phyloP scores from a whole-genome alignment of 306 rosid species.

The Corylus heterophylla region DNA sequence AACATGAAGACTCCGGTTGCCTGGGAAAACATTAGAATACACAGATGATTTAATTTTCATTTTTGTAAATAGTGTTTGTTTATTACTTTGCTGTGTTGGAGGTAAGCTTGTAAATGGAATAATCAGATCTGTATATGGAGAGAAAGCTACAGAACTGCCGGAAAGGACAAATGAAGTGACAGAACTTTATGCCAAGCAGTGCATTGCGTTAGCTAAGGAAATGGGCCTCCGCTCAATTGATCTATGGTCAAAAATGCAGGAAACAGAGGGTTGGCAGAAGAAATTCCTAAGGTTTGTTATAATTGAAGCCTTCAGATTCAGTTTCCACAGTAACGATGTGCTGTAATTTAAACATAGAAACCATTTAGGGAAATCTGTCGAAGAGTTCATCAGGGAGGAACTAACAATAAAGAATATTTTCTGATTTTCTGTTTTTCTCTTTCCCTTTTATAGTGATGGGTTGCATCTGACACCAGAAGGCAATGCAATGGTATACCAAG shows the following conservation, averaged over 20 bases:
- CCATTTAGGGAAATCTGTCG: constrained; percentile 1
- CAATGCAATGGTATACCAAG: constrained; percentile 54
- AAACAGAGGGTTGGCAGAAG: constrained; percentile 87
- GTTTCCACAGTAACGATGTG: background rate
- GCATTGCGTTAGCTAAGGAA: constrained; percentile 71
- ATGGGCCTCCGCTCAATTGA: constrained; percentile 51
- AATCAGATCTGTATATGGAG: constrained; percentile 70
- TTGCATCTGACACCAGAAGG: constrained; percentile 87
- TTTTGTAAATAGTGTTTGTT: too few species aligned
- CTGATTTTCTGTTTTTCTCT: background rate
- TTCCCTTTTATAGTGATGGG: constrained; percentile 65
- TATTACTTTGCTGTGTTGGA: background rate
- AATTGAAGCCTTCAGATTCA: constrained; percentile 9
- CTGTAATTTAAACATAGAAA: background rate
- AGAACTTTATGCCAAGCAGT: constrained; percentile 72
- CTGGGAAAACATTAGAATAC: constrained; percentile 17
- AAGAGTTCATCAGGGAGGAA: constrained; percentile 5
- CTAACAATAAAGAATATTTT: background rate
- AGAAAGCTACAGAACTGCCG: constrained; percentile 55
- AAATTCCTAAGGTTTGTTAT: constrained; percentile 70
- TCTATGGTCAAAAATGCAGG: constrained; percentile 95
- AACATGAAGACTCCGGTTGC: constrained; percentile 12
- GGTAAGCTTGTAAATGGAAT: constrained; percentile 26
- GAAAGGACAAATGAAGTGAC: constrained; percentile 87
- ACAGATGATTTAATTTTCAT: background rate